These are phyloP conservation scores for Hanseniaspora hatyaiensis DNA, from an alignment of 805 yeast genomes.

Conservation along the genomic window DNA sequence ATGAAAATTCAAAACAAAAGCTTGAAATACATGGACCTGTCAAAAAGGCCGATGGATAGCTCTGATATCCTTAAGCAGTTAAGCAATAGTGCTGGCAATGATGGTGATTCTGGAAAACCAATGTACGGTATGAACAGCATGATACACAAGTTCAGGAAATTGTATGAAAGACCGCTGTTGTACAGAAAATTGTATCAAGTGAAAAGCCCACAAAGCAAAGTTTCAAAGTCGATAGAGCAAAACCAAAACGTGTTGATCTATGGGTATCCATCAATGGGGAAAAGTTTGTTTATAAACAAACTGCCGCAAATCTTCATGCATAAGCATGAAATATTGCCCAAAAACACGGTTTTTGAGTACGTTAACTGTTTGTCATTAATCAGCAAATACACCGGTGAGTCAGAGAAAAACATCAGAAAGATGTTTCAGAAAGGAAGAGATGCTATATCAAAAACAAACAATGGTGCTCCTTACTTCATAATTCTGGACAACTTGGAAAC, in stretches of 20 bases:
- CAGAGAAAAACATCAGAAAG: constrained; percentile 83
- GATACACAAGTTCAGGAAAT: background rate
- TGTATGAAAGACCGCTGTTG: background rate
- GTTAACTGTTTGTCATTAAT: constrained; percentile 7
- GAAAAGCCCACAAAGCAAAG: too few relatives aligned
- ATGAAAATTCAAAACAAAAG: background rate
- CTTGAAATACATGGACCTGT: background rate
- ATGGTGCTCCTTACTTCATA: constrained; percentile 50
- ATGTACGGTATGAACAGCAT: constrained; percentile 1
- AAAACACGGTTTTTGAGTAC: background rate
- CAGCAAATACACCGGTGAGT: constrained; percentile 11
- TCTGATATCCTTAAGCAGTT: background rate
- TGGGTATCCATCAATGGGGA: constrained; percentile 13
- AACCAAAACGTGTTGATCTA: constrained; percentile 7
- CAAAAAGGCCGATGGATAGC: background rate
- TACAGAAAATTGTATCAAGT: background rate
- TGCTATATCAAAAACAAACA: background rate
- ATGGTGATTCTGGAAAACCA: background rate
- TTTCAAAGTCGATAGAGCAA: too few relatives aligned
- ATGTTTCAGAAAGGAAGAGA: constrained; percentile 74
- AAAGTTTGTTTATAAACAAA: constrained; percentile 2
- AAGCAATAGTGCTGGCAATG: background rate
- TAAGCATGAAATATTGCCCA: background rate
- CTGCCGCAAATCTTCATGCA: background rate
- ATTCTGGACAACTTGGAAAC: constrained; percentile 96